A percentile compares a stretch with the other conserved stretches of the same genome.
Conservation (phyloP, 73 alveolate species). For the Paramecium caudatum region DNA sequence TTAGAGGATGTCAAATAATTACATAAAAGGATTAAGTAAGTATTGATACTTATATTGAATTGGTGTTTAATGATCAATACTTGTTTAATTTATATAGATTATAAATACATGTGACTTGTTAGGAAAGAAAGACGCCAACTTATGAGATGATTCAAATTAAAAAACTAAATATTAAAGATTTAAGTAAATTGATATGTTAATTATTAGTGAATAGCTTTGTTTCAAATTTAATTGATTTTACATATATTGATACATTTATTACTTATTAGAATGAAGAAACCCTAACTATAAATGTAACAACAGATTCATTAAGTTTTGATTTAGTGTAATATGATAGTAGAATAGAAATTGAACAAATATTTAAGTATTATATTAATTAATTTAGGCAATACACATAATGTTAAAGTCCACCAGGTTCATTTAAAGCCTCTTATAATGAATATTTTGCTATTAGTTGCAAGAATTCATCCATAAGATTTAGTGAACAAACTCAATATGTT, state of each 20-base stretch:
- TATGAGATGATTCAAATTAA: background rate
- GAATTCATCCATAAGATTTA: background rate
- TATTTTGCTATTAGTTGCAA: slow-evolving; percentile 67
- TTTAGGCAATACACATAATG: slow-evolving; percentile 34
- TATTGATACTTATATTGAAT: slow-evolving; percentile 9
- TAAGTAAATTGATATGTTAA: background rate
- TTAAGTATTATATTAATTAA: background rate
- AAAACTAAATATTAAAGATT: background rate
- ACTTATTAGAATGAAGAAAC: background rate
- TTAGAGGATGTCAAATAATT: background rate
- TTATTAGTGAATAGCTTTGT: background rate
- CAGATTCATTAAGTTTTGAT: slow-evolving; percentile 64
- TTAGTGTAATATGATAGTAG: background rate
- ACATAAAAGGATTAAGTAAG: background rate
- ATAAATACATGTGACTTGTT: background rate
- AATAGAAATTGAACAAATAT: slow-evolving; percentile 42
- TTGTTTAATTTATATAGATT: background rate
- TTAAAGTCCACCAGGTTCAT: slow-evolving; percentile 53
- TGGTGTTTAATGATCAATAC: slow-evolving; percentile 51
- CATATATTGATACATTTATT: slow-evolving; percentile 54
- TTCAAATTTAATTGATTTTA: background rate
- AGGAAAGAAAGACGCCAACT: background rate
- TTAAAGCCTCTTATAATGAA: slow-evolving; percentile 33
- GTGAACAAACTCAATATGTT: slow-evolving; percentile 11
- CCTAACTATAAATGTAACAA: slow-evolving; percentile 12